These are phyloP conservation scores for Danielozyma ontarioensis DNA, from an alignment of 805 yeast species.

Conservation along the genomic window DNA sequence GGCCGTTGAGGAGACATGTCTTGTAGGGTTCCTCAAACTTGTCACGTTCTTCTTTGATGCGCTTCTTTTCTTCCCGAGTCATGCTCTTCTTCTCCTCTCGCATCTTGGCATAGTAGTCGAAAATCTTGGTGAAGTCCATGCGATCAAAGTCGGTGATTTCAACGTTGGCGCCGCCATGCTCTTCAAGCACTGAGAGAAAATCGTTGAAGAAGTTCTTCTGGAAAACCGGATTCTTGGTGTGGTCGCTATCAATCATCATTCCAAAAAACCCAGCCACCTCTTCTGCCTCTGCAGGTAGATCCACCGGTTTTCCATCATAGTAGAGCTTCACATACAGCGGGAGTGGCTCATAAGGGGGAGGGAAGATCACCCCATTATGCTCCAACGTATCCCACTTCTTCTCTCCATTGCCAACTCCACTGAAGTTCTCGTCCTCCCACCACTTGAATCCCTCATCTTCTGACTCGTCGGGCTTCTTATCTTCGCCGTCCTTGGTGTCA, in stretches of 20 bases:
- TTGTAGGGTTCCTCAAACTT: slow-evolving; percentile 74
- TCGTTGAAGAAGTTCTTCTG: slow-evolving; percentile 84
- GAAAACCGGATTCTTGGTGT: slow-evolving; percentile 80
- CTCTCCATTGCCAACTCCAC: slow-evolving; percentile 46
- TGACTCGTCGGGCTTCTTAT: slow-evolving; percentile 2
- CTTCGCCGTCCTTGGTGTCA: slow-evolving; percentile 8
- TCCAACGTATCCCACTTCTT: slow-evolving; percentile 82
- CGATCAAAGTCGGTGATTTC: slow-evolving; percentile 50
- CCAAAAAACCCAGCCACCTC: slow-evolving; percentile 96
- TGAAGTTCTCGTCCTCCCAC: slow-evolving; percentile 75
- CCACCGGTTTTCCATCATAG: slow-evolving; percentile 73
- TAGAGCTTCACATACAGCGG: slow-evolving; percentile 71
- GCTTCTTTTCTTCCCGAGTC: slow-evolving; percentile 71
- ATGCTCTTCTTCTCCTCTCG: slow-evolving; percentile 69
- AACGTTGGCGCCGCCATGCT: slow-evolving; percentile 57
- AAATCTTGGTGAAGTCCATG: slow-evolving; percentile 77
- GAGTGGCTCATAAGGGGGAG: slow-evolving; percentile 85
- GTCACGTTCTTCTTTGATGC: slow-evolving; percentile 66
- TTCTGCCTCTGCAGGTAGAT: slow-evolving; percentile 76
- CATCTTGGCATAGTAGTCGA: slow-evolving; percentile 60
- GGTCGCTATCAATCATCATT: slow-evolving; percentile 83
- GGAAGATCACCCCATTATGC: slow-evolving; percentile 89
- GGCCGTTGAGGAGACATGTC: slow-evolving; percentile 76
- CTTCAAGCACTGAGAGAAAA: slow-evolving; percentile 62
- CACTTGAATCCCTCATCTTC: slow-evolving; percentile 67